Percentiles rank a stretch among this genome's conserved stretches.
Evolutionary conservation across 1,284 basidiomycete genomes (phyloP).

Genomic region (Volvariella surrecta): DNA sequence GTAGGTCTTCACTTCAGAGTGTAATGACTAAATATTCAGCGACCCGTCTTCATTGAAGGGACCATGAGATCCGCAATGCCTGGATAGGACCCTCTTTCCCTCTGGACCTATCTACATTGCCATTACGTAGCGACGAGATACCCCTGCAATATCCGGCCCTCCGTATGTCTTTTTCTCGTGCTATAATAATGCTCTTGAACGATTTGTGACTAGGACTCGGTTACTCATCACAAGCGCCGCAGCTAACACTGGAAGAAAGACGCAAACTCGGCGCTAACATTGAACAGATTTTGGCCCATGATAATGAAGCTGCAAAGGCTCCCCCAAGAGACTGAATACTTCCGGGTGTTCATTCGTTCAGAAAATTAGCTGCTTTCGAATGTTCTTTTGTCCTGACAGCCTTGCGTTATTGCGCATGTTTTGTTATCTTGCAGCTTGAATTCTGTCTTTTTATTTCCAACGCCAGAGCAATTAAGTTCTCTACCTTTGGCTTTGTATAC

Average conservation of each 20-base stretch:
- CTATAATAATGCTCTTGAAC: neutral
- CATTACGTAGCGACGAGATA: slow-evolving; percentile 38
- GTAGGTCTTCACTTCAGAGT: neutral
- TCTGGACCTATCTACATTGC: slow-evolving; percentile 50
- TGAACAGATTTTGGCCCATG: slow-evolving; percentile 22
- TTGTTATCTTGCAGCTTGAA: too few relatives aligned
- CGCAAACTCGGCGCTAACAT: slow-evolving; percentile 27
- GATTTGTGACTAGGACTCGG: slow-evolving; percentile 22
- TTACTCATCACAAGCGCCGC: slow-evolving; percentile 22
- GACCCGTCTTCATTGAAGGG: slow-evolving; percentile 24
- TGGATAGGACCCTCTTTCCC: slow-evolving; percentile 68
- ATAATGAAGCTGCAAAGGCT: slow-evolving; percentile 30
- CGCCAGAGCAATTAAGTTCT: too few relatives aligned
- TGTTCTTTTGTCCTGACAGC: too few relatives aligned
- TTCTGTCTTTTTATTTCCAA: too few relatives aligned
- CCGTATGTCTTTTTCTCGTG: slow-evolving; percentile 31
- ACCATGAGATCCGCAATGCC: slow-evolving; percentile 57
- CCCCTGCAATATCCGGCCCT: slow-evolving; percentile 65
- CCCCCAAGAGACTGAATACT: slow-evolving; percentile 19
- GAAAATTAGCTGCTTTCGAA: too few relatives aligned
- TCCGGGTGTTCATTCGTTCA: neutral
- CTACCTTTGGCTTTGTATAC: too few relatives aligned
- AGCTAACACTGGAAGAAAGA: slow-evolving; percentile 26
- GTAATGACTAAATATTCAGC: neutral
- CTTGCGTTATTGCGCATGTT: too few relatives aligned